phyloP scores from a whole-genome alignment of 495 filamentous ascomycete genomes.

The Aspergillus bridgeri region DNA sequence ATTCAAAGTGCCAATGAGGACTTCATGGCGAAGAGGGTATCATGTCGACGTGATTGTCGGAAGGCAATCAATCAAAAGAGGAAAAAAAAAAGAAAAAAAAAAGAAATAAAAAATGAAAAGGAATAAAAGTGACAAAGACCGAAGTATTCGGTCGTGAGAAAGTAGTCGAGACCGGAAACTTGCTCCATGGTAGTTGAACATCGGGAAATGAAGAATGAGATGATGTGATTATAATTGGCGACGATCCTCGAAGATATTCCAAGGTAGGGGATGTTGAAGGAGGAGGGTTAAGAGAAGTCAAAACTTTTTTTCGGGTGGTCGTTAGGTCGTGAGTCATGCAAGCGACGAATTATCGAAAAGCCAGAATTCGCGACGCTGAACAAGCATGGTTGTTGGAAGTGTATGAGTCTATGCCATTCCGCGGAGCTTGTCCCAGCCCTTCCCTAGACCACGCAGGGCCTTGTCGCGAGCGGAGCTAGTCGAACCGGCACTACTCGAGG shows the following conservation, averaged over 20 bases:
- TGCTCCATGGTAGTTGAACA: background rate
- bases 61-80: too few species aligned
- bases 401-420: slow-evolving; percentile 31
- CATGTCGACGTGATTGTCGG: slow-evolving; percentile 5
- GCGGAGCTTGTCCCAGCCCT: slow-evolving; percentile 45
- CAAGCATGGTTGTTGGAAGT: background rate
- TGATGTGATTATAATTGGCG: slow-evolving; percentile 1
- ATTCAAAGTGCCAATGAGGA: background rate
- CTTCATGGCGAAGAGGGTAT: slow-evolving; percentile 4
- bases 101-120: background rate
- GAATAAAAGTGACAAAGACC: background rate
- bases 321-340: slow-evolving; percentile 31
- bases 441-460: slow-evolving; percentile 41
- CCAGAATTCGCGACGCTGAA: background rate
- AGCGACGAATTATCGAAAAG: slow-evolving; percentile 3
- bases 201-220: slow-evolving; percentile 9
- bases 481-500: slow-evolving; percentile 38
- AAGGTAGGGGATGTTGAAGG: slow-evolving; percentile 4
- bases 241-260: background rate
- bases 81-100: slow-evolving; percentile 7
- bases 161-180: too few species aligned
- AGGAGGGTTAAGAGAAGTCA: slow-evolving; percentile 4
- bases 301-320: slow-evolving; percentile 32
- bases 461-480: slow-evolving; percentile 39
- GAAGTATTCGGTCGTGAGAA: too few species aligned